Conservation (phyloP, 495 filamentous ascomycete species). For the Glutinoglossum americanum region DNA sequence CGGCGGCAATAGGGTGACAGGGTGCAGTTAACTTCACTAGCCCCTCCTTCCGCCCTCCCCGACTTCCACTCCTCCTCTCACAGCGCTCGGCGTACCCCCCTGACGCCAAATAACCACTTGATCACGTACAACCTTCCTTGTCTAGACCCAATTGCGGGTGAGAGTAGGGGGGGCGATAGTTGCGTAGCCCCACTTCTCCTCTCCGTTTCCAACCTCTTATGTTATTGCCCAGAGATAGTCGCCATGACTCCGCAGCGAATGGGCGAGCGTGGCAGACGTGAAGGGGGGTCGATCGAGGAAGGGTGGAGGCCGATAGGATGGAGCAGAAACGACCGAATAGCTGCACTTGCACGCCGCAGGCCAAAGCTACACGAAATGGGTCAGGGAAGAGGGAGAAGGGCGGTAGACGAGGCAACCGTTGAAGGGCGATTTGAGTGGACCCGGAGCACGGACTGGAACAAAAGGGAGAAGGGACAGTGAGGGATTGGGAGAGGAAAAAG, state of each 20-base stretch:
- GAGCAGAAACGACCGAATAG: not conserved
- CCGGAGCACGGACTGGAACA: not conserved
- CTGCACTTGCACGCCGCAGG: not conserved
- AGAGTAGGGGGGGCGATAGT: not conserved
- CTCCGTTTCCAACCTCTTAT: not conserved
- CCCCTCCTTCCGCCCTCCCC: not conserved
- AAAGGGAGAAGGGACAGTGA: not conserved
- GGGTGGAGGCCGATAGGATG: not conserved
- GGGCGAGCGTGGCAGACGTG: not conserved
- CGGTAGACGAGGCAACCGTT: not conserved
- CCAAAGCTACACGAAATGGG: not conserved
- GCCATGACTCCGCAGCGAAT: not conserved
- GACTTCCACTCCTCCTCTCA: constrained; percentile 1
- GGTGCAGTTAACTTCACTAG: not conserved
- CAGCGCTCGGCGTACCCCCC: not conserved
- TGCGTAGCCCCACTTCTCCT: not conserved
- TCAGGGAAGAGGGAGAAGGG: not conserved
- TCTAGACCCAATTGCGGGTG: not conserved
- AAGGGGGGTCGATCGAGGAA: not conserved
- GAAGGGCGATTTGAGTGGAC: not conserved
- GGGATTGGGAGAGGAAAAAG: not conserved
- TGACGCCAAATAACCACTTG: not conserved
- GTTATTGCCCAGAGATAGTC: not conserved
- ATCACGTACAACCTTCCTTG: not conserved
- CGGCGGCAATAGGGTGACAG: not conserved